A percentile compares a stretch with the other conserved stretches of the same genome.
Evolutionary conservation across 2,329 filamentous ascomycete genomes (phyloP).

Genomic region (Cercospora citrullina): DNA sequence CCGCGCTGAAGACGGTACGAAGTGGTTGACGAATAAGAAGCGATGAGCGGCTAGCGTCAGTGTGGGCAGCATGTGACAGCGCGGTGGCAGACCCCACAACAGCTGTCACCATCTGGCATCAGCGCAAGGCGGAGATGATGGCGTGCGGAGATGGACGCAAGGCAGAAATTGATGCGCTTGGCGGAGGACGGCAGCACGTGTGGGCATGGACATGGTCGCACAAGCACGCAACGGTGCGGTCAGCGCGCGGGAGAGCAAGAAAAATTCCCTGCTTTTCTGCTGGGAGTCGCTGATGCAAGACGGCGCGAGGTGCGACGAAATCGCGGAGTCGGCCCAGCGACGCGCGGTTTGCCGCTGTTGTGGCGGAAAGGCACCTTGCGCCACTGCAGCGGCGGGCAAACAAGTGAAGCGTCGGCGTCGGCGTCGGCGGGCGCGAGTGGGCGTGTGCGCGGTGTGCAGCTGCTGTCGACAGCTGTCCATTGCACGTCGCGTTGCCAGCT

Average conservation of each 20-base stretch:
- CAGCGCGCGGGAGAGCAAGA: not conserved
- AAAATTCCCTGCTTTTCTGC: not conserved
- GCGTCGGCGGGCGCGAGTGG: not conserved
- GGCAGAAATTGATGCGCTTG: not conserved
- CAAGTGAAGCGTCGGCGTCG: not conserved
- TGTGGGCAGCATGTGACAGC: conserved; percentile 8
- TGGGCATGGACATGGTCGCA: not conserved
- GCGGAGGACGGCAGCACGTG: not conserved
- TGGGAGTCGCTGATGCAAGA: not conserved
- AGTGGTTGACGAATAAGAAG: conserved; percentile 8
- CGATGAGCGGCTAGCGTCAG: not conserved
- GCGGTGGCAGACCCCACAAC: not conserved
- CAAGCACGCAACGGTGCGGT: not conserved
- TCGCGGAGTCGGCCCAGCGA: conserved; percentile 12
- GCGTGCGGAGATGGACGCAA: not conserved
- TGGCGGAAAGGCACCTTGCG: not conserved
- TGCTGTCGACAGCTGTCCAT: not conserved
- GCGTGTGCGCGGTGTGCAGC: not conserved
- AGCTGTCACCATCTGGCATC: conserved; percentile 10
- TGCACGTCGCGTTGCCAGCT: not conserved
- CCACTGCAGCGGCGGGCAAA: not conserved
- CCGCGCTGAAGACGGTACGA: conserved; percentile 1
- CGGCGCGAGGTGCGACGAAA: not conserved
- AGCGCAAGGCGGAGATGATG: not conserved
- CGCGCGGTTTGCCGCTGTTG: conserved; percentile 9